These are phyloP conservation scores for Fusarium sp. DNA, from an alignment of 2,329 filamentous ascomycete species.

Conservation along the genomic window DNA sequence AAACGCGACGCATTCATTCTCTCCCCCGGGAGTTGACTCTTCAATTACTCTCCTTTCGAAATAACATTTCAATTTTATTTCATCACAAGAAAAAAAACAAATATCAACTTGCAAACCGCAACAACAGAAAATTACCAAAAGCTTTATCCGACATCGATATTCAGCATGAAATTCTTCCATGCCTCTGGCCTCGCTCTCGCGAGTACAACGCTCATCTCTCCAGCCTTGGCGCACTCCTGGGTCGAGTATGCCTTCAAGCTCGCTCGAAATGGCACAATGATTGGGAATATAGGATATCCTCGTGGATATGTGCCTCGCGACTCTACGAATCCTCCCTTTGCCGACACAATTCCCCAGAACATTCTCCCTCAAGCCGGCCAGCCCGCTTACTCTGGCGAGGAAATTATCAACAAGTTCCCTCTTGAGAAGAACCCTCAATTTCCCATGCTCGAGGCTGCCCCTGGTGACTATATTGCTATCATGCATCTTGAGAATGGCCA, in stretches of 20 bases:
- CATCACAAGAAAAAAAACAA: constrained; percentile 15
- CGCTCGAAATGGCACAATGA: constrained; percentile 78
- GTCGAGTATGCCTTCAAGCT: constrained; percentile 81
- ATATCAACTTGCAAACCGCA: constrained; percentile 4
- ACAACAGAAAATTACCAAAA: constrained; percentile 9
- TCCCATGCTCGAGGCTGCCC: constrained; percentile 70
- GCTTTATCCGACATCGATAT: constrained; percentile 10
- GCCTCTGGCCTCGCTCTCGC: constrained; percentile 39
- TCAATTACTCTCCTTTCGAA: constrained; percentile 31
- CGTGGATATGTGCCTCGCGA: constrained; percentile 75
- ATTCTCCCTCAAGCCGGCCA: constrained; percentile 73
- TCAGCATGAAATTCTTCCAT: constrained; percentile 41
- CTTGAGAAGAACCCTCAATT: constrained; percentile 60
- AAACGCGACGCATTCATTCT: constrained; percentile 38
- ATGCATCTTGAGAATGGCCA: constrained; percentile 82
- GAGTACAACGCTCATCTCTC: constrained; percentile 49
- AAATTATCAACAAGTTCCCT: constrained; percentile 61
- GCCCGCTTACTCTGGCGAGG: constrained; percentile 71
- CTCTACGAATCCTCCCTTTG: constrained; percentile 62
- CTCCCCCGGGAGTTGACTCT: constrained; percentile 12
- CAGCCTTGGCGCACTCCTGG: constrained; percentile 78
- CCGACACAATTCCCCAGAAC: constrained; percentile 69
- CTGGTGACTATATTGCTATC: constrained; percentile 75
- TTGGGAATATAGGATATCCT: constrained; percentile 78
- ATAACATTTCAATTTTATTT: constrained; percentile 21